Evolutionary conservation across 2,329 filamentous ascomycete genomes (phyloP).

Genomic region (Tolypocladium ophioglossoides): DNA sequence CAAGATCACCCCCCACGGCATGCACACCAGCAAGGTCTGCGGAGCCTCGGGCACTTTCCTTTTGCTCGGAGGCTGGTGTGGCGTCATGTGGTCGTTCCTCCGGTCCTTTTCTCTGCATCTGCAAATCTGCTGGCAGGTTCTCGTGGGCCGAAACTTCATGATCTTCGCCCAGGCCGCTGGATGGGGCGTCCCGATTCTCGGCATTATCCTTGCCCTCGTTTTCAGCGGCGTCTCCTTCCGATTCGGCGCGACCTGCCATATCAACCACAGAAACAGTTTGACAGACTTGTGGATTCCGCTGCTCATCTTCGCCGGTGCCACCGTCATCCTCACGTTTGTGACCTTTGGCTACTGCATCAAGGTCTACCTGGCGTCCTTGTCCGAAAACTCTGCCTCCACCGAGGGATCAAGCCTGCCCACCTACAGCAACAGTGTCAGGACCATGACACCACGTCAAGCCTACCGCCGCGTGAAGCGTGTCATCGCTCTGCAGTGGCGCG

Average conservation of each 20-base stretch:
- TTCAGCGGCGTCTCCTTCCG: constrained; percentile 90
- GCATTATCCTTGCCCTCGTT: constrained; percentile 65
- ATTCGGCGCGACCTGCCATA: constrained; percentile 85
- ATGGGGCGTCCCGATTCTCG: constrained; percentile 73
- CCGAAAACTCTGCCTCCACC: constrained; percentile 60
- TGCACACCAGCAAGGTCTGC: constrained; percentile 72
- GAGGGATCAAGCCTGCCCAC: constrained; percentile 59
- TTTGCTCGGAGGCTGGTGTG: constrained; percentile 74
- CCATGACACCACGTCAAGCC: constrained; percentile 73
- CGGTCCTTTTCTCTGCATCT: constrained; percentile 86
- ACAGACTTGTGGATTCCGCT: constrained; percentile 86
- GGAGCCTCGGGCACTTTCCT: constrained; percentile 82
- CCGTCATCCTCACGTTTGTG: constrained; percentile 69
- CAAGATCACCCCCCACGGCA: constrained; percentile 84
- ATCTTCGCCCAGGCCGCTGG: constrained; percentile 69
- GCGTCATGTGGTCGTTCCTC: constrained; percentile 84
- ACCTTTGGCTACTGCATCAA: constrained; percentile 92
- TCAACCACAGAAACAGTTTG: constrained; percentile 80
- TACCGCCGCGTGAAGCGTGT: constrained; percentile 81
- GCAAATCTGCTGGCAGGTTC: constrained; percentile 95
- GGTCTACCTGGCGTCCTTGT: constrained; percentile 78
- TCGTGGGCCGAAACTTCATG: constrained; percentile 84
- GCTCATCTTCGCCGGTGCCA: constrained; percentile 63
- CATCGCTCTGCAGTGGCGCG: constrained; percentile 86
- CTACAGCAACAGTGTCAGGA: constrained; percentile 64